These are phyloP conservation scores for Agaricus sinodeliciosus DNA, from an alignment of 768 basidiomycete species.

Conservation along the genomic window DNA sequence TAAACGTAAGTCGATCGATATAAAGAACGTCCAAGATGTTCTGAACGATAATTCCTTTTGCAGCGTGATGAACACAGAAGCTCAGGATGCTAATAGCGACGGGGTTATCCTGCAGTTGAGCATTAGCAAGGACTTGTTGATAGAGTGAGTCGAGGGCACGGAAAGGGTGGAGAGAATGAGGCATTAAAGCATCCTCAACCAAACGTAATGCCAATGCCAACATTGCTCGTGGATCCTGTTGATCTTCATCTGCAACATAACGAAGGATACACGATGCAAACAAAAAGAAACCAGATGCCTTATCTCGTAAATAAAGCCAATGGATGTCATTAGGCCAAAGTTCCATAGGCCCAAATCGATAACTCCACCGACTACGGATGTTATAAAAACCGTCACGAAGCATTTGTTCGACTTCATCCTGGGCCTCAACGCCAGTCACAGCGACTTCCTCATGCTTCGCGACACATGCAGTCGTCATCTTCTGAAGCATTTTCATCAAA, in stretches of 20 bases:
- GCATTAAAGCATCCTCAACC: background rate
- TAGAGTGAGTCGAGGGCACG: conserved; percentile 1
- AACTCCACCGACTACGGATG: background rate
- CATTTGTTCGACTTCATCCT: background rate
- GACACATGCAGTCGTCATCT: background rate
- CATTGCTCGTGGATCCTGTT: background rate
- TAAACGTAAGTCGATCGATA: background rate
- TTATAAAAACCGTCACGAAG: background rate
- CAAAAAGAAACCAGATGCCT: background rate
- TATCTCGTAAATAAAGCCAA: background rate
- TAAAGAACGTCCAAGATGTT: background rate
- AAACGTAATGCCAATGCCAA: background rate
- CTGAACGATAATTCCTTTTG: background rate
- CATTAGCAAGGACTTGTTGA: background rate
- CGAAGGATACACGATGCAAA: background rate
- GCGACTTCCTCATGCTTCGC: background rate
- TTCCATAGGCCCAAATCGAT: background rate
- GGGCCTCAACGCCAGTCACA: background rate
- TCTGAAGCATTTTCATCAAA: background rate
- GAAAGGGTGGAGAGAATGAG: background rate
- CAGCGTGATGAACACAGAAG: background rate
- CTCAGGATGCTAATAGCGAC: background rate
- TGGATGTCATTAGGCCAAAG: background rate
- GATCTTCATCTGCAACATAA: background rate
- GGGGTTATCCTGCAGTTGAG: background rate